phyloP scores from a whole-genome alignment of 805 yeast species.

The Metschnikowia borealis region DNA sequence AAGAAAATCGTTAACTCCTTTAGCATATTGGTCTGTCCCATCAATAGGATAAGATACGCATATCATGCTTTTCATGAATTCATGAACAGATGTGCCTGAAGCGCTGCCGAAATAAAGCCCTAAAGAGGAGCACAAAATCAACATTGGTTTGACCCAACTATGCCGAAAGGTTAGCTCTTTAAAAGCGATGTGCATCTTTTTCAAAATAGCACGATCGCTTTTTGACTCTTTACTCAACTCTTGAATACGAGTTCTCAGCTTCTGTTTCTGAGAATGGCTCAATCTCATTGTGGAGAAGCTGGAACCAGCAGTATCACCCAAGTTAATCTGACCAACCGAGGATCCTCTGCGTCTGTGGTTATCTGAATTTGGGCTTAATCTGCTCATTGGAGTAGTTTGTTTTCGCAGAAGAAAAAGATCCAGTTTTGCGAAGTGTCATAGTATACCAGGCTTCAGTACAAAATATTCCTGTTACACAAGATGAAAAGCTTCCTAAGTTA shows the following conservation, averaged over 20 bases:
- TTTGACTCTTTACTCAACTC: slow-evolving; percentile 27
- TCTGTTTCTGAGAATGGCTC: slow-evolving; percentile 37
- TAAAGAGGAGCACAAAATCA: slow-evolving; percentile 42
- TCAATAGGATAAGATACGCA: slow-evolving; percentile 60
- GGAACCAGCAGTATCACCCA: slow-evolving; percentile 71
- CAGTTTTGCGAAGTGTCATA: neutral
- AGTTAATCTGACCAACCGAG: slow-evolving; percentile 67
- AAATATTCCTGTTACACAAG: neutral
- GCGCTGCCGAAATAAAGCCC: slow-evolving; percentile 51
- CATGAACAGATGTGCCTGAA: slow-evolving; percentile 55
- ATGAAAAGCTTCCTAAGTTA: neutral
- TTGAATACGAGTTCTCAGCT: slow-evolving; percentile 28
- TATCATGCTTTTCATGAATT: slow-evolving; percentile 55
- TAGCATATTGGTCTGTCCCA: slow-evolving; percentile 71
- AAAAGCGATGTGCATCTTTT: slow-evolving; percentile 54
- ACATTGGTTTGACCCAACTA: slow-evolving; percentile 70
- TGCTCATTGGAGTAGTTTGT: slow-evolving; percentile 9
- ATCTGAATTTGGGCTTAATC: slow-evolving; percentile 7
- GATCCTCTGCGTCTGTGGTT: slow-evolving; percentile 48
- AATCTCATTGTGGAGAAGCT: slow-evolving; percentile 64
- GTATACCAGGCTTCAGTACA: neutral
- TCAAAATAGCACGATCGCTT: slow-evolving; percentile 49
- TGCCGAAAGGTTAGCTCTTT: slow-evolving; percentile 55
- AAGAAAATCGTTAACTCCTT: slow-evolving; percentile 77
- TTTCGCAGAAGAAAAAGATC: slow-evolving; percentile 3